Conservation (phyloP, 768 basidiomycete species). For the Tricholoma saponaceum region DNA sequence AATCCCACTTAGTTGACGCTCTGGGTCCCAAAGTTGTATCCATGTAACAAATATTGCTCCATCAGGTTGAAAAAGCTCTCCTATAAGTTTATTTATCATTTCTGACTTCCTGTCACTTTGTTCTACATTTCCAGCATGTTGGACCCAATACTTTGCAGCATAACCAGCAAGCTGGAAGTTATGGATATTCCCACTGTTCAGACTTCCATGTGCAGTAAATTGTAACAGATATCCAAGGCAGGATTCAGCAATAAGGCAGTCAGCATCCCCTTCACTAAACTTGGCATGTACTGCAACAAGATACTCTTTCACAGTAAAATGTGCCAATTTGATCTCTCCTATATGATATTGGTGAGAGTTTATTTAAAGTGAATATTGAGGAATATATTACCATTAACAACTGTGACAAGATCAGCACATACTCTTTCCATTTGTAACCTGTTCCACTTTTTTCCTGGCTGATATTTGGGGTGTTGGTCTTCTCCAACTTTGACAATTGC, state of each 20-base stretch:
- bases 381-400: neutral
- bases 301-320: too few relatives aligned
- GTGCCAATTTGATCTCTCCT: too few relatives aligned
- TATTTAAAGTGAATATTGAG: neutral
- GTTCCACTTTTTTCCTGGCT: too few relatives aligned
- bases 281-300: neutral
- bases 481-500: neutral
- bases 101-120: too few relatives aligned
- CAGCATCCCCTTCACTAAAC: neutral
- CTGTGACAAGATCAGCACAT: neutral
- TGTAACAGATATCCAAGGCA: neutral
- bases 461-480: neutral
- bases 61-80: too few relatives aligned
- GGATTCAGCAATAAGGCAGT: too few relatives aligned
- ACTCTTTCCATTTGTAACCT: too few relatives aligned
- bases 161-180: neutral
- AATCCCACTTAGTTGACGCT: neutral
- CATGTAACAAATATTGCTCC: too few relatives aligned
- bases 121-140: too few relatives aligned
- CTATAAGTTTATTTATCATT: too few relatives aligned
- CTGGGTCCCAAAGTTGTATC: neutral
- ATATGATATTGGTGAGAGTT: neutral
- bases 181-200: neutral
- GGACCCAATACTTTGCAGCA: too few relatives aligned
- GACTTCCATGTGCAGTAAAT: neutral